These are phyloP conservation scores for Pichia thaimueangensis DNA, from an alignment of 805 yeast genomes.

Conservation along the genomic window DNA sequence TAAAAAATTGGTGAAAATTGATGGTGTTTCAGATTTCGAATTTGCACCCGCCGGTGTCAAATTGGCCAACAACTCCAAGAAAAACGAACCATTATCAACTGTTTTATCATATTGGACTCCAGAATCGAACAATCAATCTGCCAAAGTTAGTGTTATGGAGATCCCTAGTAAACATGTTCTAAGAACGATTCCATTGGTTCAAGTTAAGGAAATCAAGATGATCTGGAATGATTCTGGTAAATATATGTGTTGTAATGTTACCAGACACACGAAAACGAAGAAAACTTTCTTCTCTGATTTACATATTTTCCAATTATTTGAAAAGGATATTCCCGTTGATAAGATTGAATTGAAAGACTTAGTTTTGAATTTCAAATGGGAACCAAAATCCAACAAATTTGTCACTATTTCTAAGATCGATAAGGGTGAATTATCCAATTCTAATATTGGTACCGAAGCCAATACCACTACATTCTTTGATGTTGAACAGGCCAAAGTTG, in stretches of 20 bases:
- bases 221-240: constrained; percentile 92
- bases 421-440: constrained; percentile 29
- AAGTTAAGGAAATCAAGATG: constrained; percentile 83
- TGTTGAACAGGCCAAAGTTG: constrained; percentile 55
- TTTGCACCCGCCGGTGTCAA: constrained; percentile 88
- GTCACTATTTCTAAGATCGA: constrained; percentile 65
- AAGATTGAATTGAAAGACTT: constrained; percentile 89
- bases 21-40: constrained; percentile 84
- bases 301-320: constrained; percentile 83
- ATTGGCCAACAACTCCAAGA: constrained; percentile 44
- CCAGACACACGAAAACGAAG: constrained; percentile 92
- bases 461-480: constrained; percentile 73
- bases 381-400: constrained; percentile 86
- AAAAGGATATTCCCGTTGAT: constrained; percentile 90
- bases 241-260: constrained; percentile 87
- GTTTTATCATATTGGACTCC: constrained; percentile 96
- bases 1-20: constrained; percentile 75
- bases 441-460: constrained; percentile 58
- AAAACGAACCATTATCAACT: constrained; percentile 49
- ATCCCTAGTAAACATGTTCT: constrained; percentile 76
- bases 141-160: constrained; percentile 87
- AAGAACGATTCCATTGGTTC: constrained; percentile 90
- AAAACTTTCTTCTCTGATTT: constrained; percentile 87
- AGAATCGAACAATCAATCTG: constrained; percentile 81
- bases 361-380: constrained; percentile 89